Evolutionary conservation across 1,284 basidiomycete genomes (phyloP).

Genomic region (Exobasidium rhododendri): DNA sequence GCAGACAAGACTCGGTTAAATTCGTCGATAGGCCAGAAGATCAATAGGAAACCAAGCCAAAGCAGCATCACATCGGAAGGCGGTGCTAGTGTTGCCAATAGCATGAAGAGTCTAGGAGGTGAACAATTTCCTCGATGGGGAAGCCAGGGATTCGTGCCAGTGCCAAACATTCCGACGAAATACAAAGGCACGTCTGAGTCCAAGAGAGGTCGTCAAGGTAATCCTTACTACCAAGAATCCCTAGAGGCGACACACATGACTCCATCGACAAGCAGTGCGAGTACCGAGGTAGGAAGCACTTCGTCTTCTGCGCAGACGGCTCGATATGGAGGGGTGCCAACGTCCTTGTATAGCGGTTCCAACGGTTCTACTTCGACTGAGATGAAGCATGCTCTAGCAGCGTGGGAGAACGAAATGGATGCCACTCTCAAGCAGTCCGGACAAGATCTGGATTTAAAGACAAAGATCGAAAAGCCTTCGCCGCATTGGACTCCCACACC

Average conservation of each 20-base stretch:
- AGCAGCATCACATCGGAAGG: conserved; percentile 12
- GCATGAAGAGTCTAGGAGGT: not conserved
- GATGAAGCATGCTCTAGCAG: conserved; percentile 26
- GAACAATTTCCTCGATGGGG: not conserved
- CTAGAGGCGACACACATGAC: too few relatives aligned
- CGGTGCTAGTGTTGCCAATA: conserved; percentile 1
- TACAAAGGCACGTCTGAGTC: not conserved
- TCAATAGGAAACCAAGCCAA: conserved; percentile 7
- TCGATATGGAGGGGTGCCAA: not conserved
- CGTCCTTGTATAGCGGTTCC: not conserved
- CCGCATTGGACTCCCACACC: conserved; percentile 35
- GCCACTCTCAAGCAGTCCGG: conserved; percentile 28
- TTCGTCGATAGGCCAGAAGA: not conserved
- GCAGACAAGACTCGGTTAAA: not conserved
- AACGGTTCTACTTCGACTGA: not conserved
- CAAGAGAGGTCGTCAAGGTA: not conserved
- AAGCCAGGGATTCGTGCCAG: not conserved
- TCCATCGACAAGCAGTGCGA: not conserved
- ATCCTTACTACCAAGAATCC: not conserved
- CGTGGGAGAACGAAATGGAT: conserved; percentile 40
- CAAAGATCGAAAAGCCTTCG: conserved; percentile 18
- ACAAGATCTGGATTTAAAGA: conserved; percentile 21
- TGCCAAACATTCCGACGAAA: not conserved
- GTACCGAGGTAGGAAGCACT: not conserved
- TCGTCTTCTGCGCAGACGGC: not conserved